These are phyloP conservation scores for Pneumocystis carinii DNA, from an alignment of 1,139 yeast species.

Conservation along the genomic window DNA sequence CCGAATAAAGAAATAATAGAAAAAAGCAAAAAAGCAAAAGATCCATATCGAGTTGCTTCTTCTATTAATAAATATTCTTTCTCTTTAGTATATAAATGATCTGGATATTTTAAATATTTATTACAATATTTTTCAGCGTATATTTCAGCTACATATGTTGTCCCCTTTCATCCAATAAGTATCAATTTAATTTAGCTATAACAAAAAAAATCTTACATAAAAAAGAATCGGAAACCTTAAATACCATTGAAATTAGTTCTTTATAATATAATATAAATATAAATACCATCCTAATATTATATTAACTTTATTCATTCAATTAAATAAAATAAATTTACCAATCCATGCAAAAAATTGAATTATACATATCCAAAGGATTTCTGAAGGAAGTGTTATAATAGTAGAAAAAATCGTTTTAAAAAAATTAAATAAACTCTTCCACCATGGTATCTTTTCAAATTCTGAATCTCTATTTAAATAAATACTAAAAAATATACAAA, in stretches of 20 bases:
- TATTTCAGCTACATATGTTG: constrained; percentile 28
- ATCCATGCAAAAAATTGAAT: constrained; percentile 40
- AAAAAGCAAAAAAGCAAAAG: constrained; percentile 30
- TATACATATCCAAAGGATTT: constrained; percentile 30
- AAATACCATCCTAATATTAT: not conserved
- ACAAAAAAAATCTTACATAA: constrained; percentile 26
- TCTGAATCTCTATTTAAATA: not conserved
- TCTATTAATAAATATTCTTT: constrained; percentile 20
- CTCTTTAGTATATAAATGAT: constrained; percentile 22
- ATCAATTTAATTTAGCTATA: constrained; percentile 37
- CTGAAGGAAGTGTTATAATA: constrained; percentile 29
- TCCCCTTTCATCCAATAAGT: constrained; percentile 31
- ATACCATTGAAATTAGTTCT: constrained; percentile 19
- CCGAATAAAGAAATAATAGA: constrained; percentile 30
- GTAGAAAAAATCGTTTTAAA: constrained; percentile 28
- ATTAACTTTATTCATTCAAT: constrained; percentile 7
- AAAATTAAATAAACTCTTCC: constrained; percentile 1
- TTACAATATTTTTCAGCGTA: constrained; percentile 27
- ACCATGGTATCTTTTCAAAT: not conserved
- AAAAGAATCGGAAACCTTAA: not conserved
- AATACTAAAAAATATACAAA: not conserved
- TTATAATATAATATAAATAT: not conserved
- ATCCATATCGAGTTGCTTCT: constrained; percentile 32
- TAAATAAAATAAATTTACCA: constrained; percentile 24
- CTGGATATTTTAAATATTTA: not conserved